Evolutionary conservation across 2,329 filamentous ascomycete genomes (phyloP).

Genomic region (Dendryphion nanum): DNA sequence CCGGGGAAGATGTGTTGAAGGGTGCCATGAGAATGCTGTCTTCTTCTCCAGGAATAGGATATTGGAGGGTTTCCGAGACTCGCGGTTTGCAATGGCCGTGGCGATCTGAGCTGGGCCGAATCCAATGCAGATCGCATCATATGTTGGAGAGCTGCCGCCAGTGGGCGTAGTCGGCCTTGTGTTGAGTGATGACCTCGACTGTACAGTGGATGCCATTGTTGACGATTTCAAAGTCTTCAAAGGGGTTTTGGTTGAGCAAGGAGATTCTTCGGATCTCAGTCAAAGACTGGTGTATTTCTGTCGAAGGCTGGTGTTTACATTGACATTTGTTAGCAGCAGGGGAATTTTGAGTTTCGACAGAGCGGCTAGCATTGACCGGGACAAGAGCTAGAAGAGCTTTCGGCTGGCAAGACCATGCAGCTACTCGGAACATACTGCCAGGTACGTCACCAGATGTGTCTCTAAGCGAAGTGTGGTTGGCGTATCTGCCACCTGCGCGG

Average conservation of each 20-base stretch:
- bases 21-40: constrained; percentile 33
- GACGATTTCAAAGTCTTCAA: constrained; percentile 2
- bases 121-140: constrained; percentile 36
- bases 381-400: neutral
- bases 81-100: constrained; percentile 35
- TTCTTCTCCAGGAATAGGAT: constrained; percentile 35
- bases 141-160: constrained; percentile 10
- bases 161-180: constrained; percentile 9
- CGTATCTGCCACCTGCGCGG: constrained; percentile 14
- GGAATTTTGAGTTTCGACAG: no score
- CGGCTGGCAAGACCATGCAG: no score
- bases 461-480: constrained; percentile 3
- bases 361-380: no score
- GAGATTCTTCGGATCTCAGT: neutral
- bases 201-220: constrained; percentile 20
- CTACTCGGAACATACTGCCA: no score
- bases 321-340: no score
- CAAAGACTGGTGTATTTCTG: neutral
- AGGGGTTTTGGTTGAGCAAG: constrained; percentile 2
- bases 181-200: neutral
- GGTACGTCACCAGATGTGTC: constrained; percentile 10
- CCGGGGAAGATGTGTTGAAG: constrained; percentile 23
- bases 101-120: constrained; percentile 37
- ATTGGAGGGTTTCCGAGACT: constrained; percentile 22
- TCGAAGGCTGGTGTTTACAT: no score